phyloP scores from a whole-genome alignment of 768 basidiomycete genomes.

The Lactarius sanguifluus region DNA sequence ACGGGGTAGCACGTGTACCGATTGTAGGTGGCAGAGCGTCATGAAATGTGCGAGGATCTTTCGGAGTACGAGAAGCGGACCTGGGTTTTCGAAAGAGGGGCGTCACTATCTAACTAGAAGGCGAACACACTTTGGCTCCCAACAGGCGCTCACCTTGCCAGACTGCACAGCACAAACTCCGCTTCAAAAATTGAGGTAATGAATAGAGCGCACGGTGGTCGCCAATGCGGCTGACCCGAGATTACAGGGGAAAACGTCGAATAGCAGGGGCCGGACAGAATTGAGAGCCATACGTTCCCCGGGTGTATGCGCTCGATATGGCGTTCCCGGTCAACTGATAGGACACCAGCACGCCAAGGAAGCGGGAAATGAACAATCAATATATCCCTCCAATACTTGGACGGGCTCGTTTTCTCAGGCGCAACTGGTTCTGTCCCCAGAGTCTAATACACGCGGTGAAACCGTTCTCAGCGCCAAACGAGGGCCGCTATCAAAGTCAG shows the following conservation, averaged over 20 bases:
- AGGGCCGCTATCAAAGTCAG: background rate
- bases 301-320: background rate
- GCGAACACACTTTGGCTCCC: background rate
- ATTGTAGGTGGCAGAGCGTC: conserved; percentile 4
- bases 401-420: background rate
- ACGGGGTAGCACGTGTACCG: background rate
- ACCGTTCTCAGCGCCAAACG: background rate
- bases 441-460: background rate
- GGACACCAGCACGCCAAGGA: background rate
- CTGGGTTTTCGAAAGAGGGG: background rate
- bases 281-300: background rate
- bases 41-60: conserved; percentile 7
- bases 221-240: background rate
- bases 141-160: conserved; percentile 3
- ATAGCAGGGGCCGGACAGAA: background rate
- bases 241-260: background rate
- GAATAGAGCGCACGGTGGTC: background rate
- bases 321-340: background rate
- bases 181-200: conserved; percentile 3
- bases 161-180: conserved; percentile 1
- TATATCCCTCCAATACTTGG: background rate
- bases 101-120: background rate
- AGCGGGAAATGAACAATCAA: background rate
- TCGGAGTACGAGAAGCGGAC: background rate
- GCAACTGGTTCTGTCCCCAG: background rate